Evolutionary conservation across 805 yeast species (phyloP).

Genomic region (Ogataea nonfermentans): DNA sequence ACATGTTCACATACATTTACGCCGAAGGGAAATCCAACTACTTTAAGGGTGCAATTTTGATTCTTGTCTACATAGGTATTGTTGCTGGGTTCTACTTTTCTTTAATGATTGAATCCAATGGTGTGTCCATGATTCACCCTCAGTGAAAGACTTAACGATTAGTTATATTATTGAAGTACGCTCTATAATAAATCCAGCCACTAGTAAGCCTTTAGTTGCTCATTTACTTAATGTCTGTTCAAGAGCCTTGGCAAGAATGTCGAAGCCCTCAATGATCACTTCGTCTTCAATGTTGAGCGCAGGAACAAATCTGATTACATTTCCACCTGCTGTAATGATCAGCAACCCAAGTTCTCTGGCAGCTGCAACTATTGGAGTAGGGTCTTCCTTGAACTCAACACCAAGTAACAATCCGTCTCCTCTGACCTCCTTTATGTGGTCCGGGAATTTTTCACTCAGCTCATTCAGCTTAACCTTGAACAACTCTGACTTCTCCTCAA

Average conservation of each 20-base stretch:
- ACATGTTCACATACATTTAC: conserved; percentile 86
- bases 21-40: conserved; percentile 97
- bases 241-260: conserved; percentile 60
- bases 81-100: conserved; percentile 79
- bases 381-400: conserved; percentile 67
- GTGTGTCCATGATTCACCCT: conserved; percentile 9
- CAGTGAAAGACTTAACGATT: not conserved
- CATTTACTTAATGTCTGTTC: conserved; percentile 28
- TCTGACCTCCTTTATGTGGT: conserved; percentile 63
- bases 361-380: conserved; percentile 57
- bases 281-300: conserved; percentile 80
- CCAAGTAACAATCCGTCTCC: conserved; percentile 92
- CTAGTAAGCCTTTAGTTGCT: not conserved
- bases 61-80: conserved; percentile 72
- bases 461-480: conserved; percentile 50
- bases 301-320: conserved; percentile 88
- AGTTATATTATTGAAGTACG: not conserved
- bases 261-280: conserved; percentile 67
- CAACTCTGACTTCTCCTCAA: conserved; percentile 56
- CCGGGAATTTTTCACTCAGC: conserved; percentile 55
- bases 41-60: conserved; percentile 88
- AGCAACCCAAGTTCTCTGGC: conserved; percentile 81
- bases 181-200: not conserved
- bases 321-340: conserved; percentile 88
- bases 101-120: conserved; percentile 36